These are phyloP conservation scores for Pulveroboletus ravenelii DNA, from an alignment of 768 basidiomycete genomes.

Conservation along the genomic window DNA sequence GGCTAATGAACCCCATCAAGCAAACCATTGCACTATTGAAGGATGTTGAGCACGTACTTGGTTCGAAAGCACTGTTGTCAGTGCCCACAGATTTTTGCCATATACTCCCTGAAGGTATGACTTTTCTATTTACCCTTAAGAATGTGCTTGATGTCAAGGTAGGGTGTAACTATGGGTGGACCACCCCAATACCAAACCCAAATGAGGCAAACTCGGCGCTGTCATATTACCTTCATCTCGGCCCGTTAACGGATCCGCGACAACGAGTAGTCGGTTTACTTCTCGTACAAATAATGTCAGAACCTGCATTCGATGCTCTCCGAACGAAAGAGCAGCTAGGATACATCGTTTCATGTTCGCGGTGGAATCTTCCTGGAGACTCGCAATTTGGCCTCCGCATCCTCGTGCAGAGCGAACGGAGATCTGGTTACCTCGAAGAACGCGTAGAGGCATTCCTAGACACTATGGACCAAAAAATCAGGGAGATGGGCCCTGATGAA, in stretches of 20 bases:
- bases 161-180: slow-evolving; percentile 72
- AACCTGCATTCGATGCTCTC: slow-evolving; percentile 87
- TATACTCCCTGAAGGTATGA: slow-evolving; percentile 67
- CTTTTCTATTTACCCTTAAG: neutral
- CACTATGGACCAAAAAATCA: slow-evolving; percentile 62
- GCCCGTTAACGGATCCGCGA: slow-evolving; percentile 57
- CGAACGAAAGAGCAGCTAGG: slow-evolving; percentile 95
- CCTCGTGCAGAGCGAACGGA: slow-evolving; percentile 84
- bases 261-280: slow-evolving; percentile 66
- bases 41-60: slow-evolving; percentile 63
- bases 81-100: slow-evolving; percentile 44
- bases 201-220: slow-evolving; percentile 85
- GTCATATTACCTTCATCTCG: slow-evolving; percentile 81
- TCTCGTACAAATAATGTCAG: slow-evolving; percentile 79
- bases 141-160: slow-evolving; percentile 12
- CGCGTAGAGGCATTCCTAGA: slow-evolving; percentile 87
- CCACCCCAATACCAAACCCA: slow-evolving; percentile 66
- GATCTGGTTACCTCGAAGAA: slow-evolving; percentile 73
- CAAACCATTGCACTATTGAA: slow-evolving; percentile 73
- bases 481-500: slow-evolving; percentile 63
- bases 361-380: slow-evolving; percentile 55
- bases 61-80: slow-evolving; percentile 41
- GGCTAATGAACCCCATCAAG: slow-evolving; percentile 34
- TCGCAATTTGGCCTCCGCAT: slow-evolving; percentile 75
- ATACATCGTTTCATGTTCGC: slow-evolving; percentile 72